Conservation (phyloP, 257 asterid species). For the Solanum pinnatisectum region DNA sequence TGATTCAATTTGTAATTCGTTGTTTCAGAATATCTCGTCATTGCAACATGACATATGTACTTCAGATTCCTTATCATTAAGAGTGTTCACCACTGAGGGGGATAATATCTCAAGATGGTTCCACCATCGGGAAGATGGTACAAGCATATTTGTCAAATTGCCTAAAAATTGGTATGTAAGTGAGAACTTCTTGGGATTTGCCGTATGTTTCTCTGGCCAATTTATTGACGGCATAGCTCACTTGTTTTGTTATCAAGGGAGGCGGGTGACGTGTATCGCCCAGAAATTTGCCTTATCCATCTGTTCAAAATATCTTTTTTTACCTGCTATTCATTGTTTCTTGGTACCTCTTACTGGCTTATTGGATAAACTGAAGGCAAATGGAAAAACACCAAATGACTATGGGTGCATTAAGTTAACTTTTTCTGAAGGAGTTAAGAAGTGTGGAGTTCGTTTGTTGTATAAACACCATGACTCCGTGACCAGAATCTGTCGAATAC, state of each 20-base stretch:
- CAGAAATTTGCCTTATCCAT: not conserved
- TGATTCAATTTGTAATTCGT: too few species aligned
- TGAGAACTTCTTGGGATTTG: not conserved
- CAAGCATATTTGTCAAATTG: not conserved
- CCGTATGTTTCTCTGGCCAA: not conserved
- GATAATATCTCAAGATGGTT: not conserved
- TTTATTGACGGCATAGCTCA: not conserved
- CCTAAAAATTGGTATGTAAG: not conserved
- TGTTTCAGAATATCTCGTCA: too few species aligned
- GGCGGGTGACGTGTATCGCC: not conserved
- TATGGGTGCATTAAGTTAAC: not conserved
- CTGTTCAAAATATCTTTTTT: not conserved
- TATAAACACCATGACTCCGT: not conserved
- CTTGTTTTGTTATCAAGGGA: not conserved
- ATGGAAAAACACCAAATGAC: not conserved
- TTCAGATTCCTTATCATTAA: too few species aligned
- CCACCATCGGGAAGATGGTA: not conserved
- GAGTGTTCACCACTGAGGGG: accelerated
- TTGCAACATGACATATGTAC: too few species aligned
- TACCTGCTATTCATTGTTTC: not conserved
- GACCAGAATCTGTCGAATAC: not conserved
- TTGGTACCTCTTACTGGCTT: not conserved
- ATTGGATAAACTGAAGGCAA: not conserved
- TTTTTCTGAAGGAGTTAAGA: not conserved
- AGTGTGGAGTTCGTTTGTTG: not conserved